phyloP scores from a whole-genome alignment of 108 stramenopile genomes.

The Cyclotella cryptica region DNA sequence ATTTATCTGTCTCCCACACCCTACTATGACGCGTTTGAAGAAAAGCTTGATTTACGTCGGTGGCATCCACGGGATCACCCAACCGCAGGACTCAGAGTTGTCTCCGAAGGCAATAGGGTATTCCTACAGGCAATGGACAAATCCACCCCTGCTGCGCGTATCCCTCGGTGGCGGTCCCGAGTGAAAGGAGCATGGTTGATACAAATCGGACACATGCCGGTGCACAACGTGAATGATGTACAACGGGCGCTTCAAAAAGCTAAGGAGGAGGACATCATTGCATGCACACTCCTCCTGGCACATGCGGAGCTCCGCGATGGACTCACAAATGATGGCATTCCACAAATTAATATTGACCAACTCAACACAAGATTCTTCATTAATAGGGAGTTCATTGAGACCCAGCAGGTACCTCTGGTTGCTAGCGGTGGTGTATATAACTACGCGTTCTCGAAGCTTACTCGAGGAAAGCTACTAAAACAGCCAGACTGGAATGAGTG shows the following conservation, averaged over 20 bases:
- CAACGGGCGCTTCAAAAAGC: not conserved
- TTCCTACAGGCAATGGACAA: not conserved
- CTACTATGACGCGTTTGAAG: no score
- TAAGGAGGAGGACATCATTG: not conserved
- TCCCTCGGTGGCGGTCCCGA: not conserved
- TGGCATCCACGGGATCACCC: not conserved
- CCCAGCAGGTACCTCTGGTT: not conserved
- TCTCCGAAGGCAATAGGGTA: not conserved
- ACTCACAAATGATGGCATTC: not conserved
- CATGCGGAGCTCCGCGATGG: not conserved
- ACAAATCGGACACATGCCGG: not conserved
- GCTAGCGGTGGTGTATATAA: not conserved
- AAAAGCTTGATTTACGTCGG: no score
- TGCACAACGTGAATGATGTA: not conserved
- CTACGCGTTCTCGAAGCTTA: not conserved
- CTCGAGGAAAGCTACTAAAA: not conserved
- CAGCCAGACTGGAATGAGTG: not conserved
- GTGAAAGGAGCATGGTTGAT: not conserved
- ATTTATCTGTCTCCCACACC: no score
- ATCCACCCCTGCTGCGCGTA: not conserved
- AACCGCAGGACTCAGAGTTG: not conserved
- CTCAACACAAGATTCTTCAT: not conserved
- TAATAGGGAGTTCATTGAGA: not conserved
- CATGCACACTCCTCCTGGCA: not conserved
- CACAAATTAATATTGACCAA: not conserved